Evolutionary conservation across 139 green algal species (phyloP), one percentile per base, ranked within the genome.

Genomic region (Chlorella sp.): DNA sequence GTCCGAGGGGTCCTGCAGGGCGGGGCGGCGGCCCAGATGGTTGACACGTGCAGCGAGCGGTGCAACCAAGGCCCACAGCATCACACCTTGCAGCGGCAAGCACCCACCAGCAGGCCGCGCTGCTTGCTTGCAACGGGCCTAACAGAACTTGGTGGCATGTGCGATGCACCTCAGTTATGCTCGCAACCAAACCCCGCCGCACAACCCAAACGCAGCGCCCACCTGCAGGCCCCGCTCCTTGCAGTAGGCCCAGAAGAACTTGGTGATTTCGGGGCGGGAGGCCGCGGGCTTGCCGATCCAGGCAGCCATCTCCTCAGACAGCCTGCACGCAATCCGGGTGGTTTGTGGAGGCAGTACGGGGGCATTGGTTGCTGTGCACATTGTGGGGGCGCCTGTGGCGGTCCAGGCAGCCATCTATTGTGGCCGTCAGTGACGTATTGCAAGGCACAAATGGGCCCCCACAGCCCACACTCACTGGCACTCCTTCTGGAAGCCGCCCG

Each of bases 171-270:
- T 0, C n/a, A 46, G 20, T 11, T 32, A 76, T 30, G 28, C 17
- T 22, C 28, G 17, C 67, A 43, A 30, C 16, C 5, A 4, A 74
- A 30, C 67, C 28, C 67, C 67, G 67, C 17, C 17, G 34, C 19
- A 8, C 69, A n/a, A 51, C 20, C 19, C 34, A 54, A 54, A 2
- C 36, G 20, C 46, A 54, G 46, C 46, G 24, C 77, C 34, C 77
- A 83, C 79, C 64, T 84, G 34, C 20, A 84, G 64, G 40, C 85
- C 83, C 7, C 88, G 40, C 48, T 86, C 44, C 67, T 88, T 93
- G 72, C 89, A 46, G 87, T 94, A 94, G 0, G 64, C 44, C 87
- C 85, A 95, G 48, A 95, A 88, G 65, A 85, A 88, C 73, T 90
- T 92, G 3, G 85, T 92, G 54, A 95, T 85, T 22, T 91, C 89